phyloP scores from a whole-genome alignment of 2,329 filamentous ascomycete genomes.

The Monilinia fructicola region DNA sequence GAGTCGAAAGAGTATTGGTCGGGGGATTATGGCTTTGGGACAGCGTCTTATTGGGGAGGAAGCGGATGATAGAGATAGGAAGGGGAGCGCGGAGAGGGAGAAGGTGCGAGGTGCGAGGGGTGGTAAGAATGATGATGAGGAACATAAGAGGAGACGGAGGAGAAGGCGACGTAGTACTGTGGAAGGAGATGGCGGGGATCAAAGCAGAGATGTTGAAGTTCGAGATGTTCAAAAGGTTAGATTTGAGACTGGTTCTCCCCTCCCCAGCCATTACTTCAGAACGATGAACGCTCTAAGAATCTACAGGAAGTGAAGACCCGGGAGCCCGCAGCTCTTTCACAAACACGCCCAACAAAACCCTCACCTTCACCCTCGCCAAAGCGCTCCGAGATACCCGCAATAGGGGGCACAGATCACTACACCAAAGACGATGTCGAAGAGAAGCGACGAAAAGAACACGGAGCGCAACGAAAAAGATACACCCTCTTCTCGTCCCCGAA shows the following conservation, averaged over 20 bases:
- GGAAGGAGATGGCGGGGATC: not conserved
- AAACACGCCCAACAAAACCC: not conserved
- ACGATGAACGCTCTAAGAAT: not conserved
- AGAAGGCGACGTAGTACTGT: not conserved
- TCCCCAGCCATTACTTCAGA: no score
- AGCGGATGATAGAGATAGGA: not conserved
- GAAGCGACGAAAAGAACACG: not conserved
- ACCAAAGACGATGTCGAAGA: not conserved
- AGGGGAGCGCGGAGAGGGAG: not conserved
- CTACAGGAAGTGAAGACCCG: not conserved
- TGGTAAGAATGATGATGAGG: not conserved
- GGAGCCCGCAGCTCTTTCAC: not conserved
- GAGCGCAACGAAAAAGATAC: not conserved
- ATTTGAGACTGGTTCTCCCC: not conserved
- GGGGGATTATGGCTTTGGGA: conserved; percentile 3
- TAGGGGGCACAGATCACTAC: not conserved
- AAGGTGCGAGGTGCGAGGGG: not conserved
- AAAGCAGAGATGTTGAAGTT: not conserved
- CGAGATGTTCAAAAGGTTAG: no score
- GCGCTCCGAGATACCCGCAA: not conserved
- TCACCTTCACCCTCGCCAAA: not conserved
- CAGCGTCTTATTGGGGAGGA: not conserved
- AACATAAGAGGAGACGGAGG: not conserved
- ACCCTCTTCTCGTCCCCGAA: not conserved
- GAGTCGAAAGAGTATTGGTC: conserved; percentile 13